Evolutionary conservation across 192 early-diverging fungal species (phyloP), one percentile per base, ranked within the genome.

Genomic region (Irineochytrium annulatum): DNA sequence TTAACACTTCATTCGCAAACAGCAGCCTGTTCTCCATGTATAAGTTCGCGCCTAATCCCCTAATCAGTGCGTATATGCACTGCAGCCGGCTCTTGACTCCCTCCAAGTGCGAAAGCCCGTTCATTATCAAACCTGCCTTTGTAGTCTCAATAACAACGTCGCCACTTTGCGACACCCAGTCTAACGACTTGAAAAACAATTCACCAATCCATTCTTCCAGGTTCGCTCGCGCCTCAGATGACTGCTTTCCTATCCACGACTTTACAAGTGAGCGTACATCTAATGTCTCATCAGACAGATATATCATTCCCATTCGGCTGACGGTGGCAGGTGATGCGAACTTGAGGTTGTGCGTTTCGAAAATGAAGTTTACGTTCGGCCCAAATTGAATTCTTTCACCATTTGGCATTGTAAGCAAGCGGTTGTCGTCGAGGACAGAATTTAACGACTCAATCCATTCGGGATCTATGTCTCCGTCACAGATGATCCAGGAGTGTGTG

Each of bases 271-370:
- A 64, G 29, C 63, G 46, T 20, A 66, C 32, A 62, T 83, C 79
- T 1, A 83, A 56, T 3, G 74, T 77, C 52, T 83, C 81, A 55
- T 83, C 81, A 1, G 79, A 82, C 26, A 83, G 68, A 57, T 77
- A 83, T 28, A 83, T 83, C 81, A 83, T 83, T n/a, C 81, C 81
- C 81, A 83, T 83, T 35, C 81, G 61, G 58, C 77, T 79, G 3
- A 83, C 77, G 8, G 81, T 83, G 5, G 81, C 81, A 2, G 81
- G 81, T 6, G 81, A 83, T 16, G 81, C 81, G 68, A 77, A 83
- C 28, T 64, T 80, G 19, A 83, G 59, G 64, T 82, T 79, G 45
- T 83, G 77, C 16, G 81, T 80, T 63, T 83, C 81, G 53, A 83
- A 83, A 2, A 83, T 76, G 57, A 83, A 83, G 60, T 83, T 83